phyloP scores from a whole-genome alignment of 768 basidiomycete species.

The Lyophyllum shimeji region DNA sequence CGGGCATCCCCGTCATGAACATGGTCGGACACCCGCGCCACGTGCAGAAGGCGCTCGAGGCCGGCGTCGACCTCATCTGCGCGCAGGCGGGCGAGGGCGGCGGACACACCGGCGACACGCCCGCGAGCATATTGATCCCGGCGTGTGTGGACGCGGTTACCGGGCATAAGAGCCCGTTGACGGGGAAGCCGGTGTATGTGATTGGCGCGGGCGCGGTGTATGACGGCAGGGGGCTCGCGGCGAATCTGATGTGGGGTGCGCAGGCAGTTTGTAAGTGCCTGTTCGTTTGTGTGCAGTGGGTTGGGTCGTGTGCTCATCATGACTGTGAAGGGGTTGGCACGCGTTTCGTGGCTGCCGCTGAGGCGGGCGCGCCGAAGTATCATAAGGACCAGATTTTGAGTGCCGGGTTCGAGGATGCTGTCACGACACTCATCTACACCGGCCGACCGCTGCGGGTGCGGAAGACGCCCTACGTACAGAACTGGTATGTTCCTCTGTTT shows the following conservation, averaged over 20 bases:
- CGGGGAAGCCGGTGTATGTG: slow-evolving; percentile 81
- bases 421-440: slow-evolving; percentile 86
- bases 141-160: slow-evolving; percentile 85
- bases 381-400: slow-evolving; percentile 80
- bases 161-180: slow-evolving; percentile 75
- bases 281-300: not conserved
- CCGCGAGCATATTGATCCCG: slow-evolving; percentile 86
- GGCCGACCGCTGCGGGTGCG: slow-evolving; percentile 87
- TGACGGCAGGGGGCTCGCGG: slow-evolving; percentile 85
- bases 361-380: slow-evolving; percentile 78
- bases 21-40: slow-evolving; percentile 97
- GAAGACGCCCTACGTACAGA: slow-evolving; percentile 80
- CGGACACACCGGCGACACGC: slow-evolving; percentile 82
- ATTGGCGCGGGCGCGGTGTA: slow-evolving; percentile 91
- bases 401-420: slow-evolving; percentile 75
- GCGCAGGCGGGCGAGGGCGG: slow-evolving; percentile 94
- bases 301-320: not conserved
- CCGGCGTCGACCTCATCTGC: slow-evolving; percentile 90
- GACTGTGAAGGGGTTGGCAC: slow-evolving; percentile 67
- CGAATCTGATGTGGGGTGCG: slow-evolving; percentile 88
- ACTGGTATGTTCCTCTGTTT: slow-evolving; percentile 56
- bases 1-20: slow-evolving; percentile 89
- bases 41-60: slow-evolving; percentile 75
- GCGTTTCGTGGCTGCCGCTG: slow-evolving; percentile 79
- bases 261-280: slow-evolving; percentile 74